phyloP scores from a whole-genome alignment of 768 basidiomycete genomes.

The Mycena polygramma region DNA sequence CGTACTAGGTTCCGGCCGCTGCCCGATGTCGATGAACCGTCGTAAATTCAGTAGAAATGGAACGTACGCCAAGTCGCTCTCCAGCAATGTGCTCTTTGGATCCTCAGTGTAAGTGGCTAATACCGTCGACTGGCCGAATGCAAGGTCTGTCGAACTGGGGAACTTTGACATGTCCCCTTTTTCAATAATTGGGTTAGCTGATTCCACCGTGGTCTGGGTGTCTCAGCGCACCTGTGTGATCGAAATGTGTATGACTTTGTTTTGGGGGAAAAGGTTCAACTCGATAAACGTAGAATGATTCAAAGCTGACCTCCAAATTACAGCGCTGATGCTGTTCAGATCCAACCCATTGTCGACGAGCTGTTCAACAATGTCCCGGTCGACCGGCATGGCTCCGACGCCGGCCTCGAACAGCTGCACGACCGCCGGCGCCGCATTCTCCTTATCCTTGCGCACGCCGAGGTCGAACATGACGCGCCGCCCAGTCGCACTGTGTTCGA shows the following conservation, averaged over 20 bases:
- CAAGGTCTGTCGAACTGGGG: conserved; percentile 34
- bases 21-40: neutral
- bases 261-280: neutral
- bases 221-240: conserved; percentile 35
- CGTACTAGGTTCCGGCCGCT: conserved; percentile 36
- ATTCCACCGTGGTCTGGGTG: neutral
- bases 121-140: conserved; percentile 32
- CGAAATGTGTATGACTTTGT: conserved; percentile 36
- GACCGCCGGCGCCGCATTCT: conserved; percentile 30
- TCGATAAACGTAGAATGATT: neutral
- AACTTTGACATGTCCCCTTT: conserved; percentile 40
- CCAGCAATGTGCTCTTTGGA: conserved; percentile 1
- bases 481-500: conserved; percentile 31
- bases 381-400: conserved; percentile 16
- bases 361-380: conserved; percentile 32
- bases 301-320: conserved; percentile 40
- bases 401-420: conserved; percentile 5
- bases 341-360: conserved; percentile 28
- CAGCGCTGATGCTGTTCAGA: conserved; percentile 33
- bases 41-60: neutral
- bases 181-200: no score
- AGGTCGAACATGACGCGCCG: conserved; percentile 39
- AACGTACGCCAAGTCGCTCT: conserved; percentile 31
- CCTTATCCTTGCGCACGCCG: conserved; percentile 34
- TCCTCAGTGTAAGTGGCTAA: neutral